Base-by-base conservation (phyloP, 1,139 yeast genomes). In the Blastobotrys serpentis region DNA sequence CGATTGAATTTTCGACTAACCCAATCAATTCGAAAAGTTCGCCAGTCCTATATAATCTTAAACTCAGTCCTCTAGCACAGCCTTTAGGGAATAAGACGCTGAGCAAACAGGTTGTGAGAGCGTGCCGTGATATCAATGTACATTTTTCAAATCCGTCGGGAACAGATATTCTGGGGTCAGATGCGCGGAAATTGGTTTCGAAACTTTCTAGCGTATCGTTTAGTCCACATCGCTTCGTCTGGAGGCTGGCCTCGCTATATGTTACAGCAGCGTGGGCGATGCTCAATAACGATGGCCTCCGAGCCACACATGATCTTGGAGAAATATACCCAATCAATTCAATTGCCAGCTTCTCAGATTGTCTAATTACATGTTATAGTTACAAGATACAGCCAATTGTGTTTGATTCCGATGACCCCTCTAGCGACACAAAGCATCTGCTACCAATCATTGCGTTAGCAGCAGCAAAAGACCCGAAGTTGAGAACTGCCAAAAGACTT, bases 191-290 rank as follows among this genome's bases (percentile, higher is more conserved):
- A 6, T 32, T 46, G 23, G 18, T 46, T 2, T 29, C 41, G 5
- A 40, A 25, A 23, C n/a, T 46, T 5, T 3, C 43, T 8, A 16
- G 43, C 3, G 19, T 11, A 3, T n/a, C 32, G 10, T 46, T 46
- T 19, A 22, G 44, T n/a, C 48, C 48, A 1, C 44, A 46, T 36
- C 26, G 45, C 21, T 46, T 22, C 22, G 48, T 46, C 10, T 46
- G 48, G 48, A 11, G 48, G 11, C 38, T 46, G 10, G 48, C 48
- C n/a, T 26, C 43, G 5, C n/a, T 46, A 19, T 46, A 46, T 30
- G 41, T 46, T 14, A 22, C 45, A 6, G 48, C 48, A 2, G 37
- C 41, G 6, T 46, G 48, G 48, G 33, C 38, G n/a, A 42, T 26
- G 17, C 23, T 29, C 4, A 32, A 33, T 22, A 39, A 32, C 8